Conservation (phyloP, 2,329 filamentous ascomycete genomes). For the Trichoderma gracile region DNA sequence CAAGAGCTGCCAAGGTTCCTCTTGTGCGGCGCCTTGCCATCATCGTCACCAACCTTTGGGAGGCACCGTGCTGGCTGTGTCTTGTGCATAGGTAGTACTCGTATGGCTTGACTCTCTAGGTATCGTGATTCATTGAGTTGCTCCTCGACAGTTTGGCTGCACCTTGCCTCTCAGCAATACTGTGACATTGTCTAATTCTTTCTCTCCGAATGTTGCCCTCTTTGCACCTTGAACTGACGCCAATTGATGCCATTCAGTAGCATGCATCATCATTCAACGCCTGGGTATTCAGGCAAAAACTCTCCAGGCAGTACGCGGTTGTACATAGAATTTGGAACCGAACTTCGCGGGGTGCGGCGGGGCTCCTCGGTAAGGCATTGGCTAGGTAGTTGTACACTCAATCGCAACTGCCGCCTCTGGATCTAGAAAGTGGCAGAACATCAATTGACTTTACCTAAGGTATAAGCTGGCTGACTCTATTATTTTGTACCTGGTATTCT, state of each 20-base stretch:
- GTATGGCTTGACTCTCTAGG: too few relatives aligned
- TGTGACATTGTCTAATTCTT: background rate
- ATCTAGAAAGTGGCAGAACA: too few relatives aligned
- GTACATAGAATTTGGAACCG: background rate
- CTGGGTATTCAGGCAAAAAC: background rate
- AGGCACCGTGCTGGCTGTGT: too few relatives aligned
- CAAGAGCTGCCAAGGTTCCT: conserved; percentile 10
- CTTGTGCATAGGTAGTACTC: too few relatives aligned
- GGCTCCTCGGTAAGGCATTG: background rate
- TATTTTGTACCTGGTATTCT: too few relatives aligned
- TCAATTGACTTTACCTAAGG: background rate
- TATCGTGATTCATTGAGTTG: too few relatives aligned
- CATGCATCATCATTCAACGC: background rate
- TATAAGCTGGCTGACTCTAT: too few relatives aligned
- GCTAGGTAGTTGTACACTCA: background rate
- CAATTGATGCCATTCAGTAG: background rate
- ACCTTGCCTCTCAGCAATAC: too few relatives aligned
- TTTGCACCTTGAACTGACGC: background rate
- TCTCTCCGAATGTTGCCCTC: background rate
- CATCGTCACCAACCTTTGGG: too few relatives aligned
- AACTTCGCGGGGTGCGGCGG: conserved; percentile 1
- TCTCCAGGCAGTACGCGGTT: background rate
- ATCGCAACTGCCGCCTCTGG: background rate
- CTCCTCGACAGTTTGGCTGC: too few relatives aligned
- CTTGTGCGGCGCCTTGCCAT: background rate